Evolutionary conservation across 768 basidiomycete species (phyloP).

Genomic region (Paxillus ammoniavirescens): DNA sequence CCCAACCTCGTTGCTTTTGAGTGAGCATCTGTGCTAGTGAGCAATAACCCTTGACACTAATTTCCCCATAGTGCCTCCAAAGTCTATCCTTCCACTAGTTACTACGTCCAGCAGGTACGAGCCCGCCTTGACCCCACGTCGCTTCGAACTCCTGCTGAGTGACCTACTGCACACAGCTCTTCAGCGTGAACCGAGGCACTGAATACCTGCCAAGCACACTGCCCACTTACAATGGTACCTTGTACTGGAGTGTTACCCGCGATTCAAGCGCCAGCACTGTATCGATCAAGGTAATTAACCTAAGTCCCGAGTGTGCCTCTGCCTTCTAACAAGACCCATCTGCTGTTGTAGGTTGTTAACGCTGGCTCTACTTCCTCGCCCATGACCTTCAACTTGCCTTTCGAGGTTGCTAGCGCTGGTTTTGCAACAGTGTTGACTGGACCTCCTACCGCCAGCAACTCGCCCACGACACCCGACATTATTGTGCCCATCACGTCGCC

Average conservation of each 20-base stretch:
- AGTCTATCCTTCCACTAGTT: slow-evolving; percentile 62
- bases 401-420: slow-evolving; percentile 45
- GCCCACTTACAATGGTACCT: slow-evolving; percentile 43
- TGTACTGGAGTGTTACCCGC: slow-evolving; percentile 61
- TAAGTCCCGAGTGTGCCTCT: not conserved
- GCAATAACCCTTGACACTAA: not conserved
- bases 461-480: slow-evolving; percentile 46
- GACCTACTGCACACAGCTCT: slow-evolving; percentile 41
- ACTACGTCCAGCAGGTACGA: slow-evolving; percentile 57
- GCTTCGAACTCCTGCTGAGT: not conserved
- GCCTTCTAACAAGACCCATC: not conserved
- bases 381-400: slow-evolving; percentile 55
- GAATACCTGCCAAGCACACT: slow-evolving; percentile 64
- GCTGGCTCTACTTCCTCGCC: slow-evolving; percentile 38
- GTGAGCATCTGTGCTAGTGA: slow-evolving; percentile 35
- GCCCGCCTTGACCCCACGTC: too few relatives aligned
- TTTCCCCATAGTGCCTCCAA: slow-evolving; percentile 40
- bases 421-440: slow-evolving; percentile 52
- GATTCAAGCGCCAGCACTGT: slow-evolving; percentile 30
- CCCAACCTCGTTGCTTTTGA: slow-evolving; percentile 63
- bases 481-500: slow-evolving; percentile 46
- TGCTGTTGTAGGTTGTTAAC: slow-evolving; percentile 48
- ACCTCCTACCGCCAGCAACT: slow-evolving; percentile 50
- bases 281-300: slow-evolving; percentile 52
- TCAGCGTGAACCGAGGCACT: slow-evolving; percentile 60